Percentiles rank a stretch among this genome's conserved stretches.
phyloP scores from a whole-genome alignment of 2,329 filamentous ascomycete species.

The Verticillium dahliae region DNA sequence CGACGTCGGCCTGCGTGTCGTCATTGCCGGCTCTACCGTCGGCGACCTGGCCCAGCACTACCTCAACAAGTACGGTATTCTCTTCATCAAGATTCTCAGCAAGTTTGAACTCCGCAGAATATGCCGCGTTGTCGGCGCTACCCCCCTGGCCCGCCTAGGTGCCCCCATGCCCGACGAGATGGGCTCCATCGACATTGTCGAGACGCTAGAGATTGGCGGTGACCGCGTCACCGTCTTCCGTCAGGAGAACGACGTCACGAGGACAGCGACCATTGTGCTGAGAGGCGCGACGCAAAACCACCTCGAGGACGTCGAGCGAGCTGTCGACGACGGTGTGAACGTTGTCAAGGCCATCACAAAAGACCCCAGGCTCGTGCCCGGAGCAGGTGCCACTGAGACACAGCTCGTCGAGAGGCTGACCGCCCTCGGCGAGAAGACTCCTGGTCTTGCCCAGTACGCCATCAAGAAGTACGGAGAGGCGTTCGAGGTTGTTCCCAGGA shows the following conservation, averaged over 20 bases:
- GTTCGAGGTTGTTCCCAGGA: slow-evolving; percentile 93
- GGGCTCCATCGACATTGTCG: slow-evolving; percentile 89
- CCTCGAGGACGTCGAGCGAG: slow-evolving; percentile 92
- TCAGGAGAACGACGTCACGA: slow-evolving; percentile 87
- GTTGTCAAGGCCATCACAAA: slow-evolving; percentile 97
- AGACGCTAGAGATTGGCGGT: slow-evolving; percentile 95
- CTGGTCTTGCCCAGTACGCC: slow-evolving; percentile 88
- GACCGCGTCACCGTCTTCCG: slow-evolving; percentile 98
- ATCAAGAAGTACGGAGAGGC: slow-evolving; percentile 97
- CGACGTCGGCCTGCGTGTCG: slow-evolving; percentile 86
- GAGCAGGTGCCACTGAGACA: slow-evolving; percentile 89
- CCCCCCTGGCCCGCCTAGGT: slow-evolving; percentile 88
- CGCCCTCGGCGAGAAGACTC: slow-evolving; percentile 84
- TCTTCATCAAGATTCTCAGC: slow-evolving; percentile 93
- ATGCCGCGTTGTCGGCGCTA: slow-evolving; percentile 93
- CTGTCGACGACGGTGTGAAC: slow-evolving; percentile 96
- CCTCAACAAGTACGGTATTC: slow-evolving; percentile 92
- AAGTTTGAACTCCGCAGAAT: slow-evolving; percentile 95
- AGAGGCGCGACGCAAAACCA: slow-evolving; percentile 97
- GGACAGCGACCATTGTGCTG: slow-evolving; percentile 89
- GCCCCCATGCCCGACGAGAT: slow-evolving; percentile 99
- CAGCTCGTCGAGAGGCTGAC: slow-evolving; percentile 90
- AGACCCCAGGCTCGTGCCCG: slow-evolving; percentile 84
- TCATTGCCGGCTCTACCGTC: slow-evolving; percentile 87
- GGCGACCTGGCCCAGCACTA: slow-evolving; percentile 92